Evolutionary conservation across 495 filamentous ascomycete species (phyloP), one percentile per base, ranked within the genome.

Genomic region (Filosporella fistucella): DNA sequence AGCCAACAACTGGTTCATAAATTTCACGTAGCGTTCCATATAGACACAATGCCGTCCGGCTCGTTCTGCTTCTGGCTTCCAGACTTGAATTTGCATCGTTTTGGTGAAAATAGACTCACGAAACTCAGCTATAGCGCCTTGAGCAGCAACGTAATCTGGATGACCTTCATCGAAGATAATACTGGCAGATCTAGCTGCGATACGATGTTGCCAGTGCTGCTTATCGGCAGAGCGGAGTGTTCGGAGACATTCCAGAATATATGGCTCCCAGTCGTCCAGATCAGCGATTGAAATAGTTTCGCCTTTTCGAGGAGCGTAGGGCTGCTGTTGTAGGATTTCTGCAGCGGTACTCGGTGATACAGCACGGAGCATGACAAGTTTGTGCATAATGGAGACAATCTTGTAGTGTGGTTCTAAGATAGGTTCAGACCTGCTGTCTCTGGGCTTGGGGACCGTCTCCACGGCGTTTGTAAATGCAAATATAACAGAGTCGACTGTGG

Each of bases 361-460:
- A 14, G 59, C 61, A 14, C 68, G 65, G 5, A 68, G 62, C 32
- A 56, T 58, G 21, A 94, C 86, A 4, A 95, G 70, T 60, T 97
- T 97, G 65, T 95, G 81, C 10, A 89, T 72, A 42, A 93, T 72
- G 12, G 89, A 91, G 21, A 95, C 75, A 22, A 97, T 83, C 65
- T 96, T 97, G 67, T 96, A 97, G 59, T 96, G 91, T 12, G 93
- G 94, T 62, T 97, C 93, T 20, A 99, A 78, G 17, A 94, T 86
- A 0, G 88, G 90, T 50, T 97, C 89, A 46, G 77, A 75, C 20
- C 84, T 72, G 12, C 80, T 84, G 54, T 93, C 84, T 42, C 77
- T 84, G 17, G 84, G 86, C 55, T 88, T 85, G 5, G 89, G 90
- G n/a, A 94, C 76, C 4, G 80, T 74, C 51, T 87, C 70, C 49